Percentiles rank a stretch among this genome's conserved stretches.
These are phyloP conservation scores for Pythium volutum DNA, from an alignment of 352 stramenopile genomes.

Conservation along the genomic window DNA sequence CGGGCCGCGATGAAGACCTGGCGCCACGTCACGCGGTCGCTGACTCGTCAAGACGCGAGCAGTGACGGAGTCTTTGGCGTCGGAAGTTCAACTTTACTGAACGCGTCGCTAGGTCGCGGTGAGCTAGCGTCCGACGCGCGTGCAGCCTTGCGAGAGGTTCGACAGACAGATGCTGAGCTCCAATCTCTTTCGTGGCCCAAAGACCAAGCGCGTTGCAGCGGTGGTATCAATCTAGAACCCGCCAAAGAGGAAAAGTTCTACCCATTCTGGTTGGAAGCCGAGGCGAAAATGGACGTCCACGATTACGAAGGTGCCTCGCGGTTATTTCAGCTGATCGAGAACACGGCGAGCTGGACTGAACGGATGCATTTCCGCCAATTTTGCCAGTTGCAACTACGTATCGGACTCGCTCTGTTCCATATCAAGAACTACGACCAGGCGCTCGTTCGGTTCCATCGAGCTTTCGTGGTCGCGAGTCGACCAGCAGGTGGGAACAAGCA, in stretches of 20 bases:
- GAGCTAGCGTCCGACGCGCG: conserved; percentile 49
- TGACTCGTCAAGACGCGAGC: conserved; percentile 12
- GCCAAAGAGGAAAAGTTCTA: conserved; percentile 38
- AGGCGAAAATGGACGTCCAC: conserved; percentile 53
- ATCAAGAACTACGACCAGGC: conserved; percentile 57
- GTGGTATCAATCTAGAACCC: background rate
- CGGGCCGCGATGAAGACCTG: conserved; percentile 30
- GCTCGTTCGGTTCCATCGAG: conserved; percentile 42
- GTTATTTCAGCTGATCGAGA: conserved; percentile 42
- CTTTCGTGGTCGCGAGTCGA: conserved; percentile 36
- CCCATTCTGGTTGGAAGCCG: conserved; percentile 48
- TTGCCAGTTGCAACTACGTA: conserved; percentile 34
- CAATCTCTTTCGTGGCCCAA: conserved; percentile 39
- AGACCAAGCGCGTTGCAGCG: conserved; percentile 24
- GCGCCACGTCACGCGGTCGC: conserved; percentile 23
- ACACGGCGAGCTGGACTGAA: conserved; percentile 37
- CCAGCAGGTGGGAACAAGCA: conserved; percentile 21
- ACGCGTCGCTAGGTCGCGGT: conserved; percentile 44
- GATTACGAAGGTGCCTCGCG: conserved; percentile 41
- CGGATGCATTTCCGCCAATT: conserved; percentile 32
- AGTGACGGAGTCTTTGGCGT: conserved; percentile 26
- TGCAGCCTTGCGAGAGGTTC: conserved; percentile 40
- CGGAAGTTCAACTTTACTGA: conserved; percentile 45
- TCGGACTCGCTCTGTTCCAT: conserved; percentile 33
- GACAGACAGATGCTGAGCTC: conserved; percentile 34